phyloP scores from a whole-genome alignment of 2,329 filamentous ascomycete genomes.

The Neoascochyta sp. region DNA sequence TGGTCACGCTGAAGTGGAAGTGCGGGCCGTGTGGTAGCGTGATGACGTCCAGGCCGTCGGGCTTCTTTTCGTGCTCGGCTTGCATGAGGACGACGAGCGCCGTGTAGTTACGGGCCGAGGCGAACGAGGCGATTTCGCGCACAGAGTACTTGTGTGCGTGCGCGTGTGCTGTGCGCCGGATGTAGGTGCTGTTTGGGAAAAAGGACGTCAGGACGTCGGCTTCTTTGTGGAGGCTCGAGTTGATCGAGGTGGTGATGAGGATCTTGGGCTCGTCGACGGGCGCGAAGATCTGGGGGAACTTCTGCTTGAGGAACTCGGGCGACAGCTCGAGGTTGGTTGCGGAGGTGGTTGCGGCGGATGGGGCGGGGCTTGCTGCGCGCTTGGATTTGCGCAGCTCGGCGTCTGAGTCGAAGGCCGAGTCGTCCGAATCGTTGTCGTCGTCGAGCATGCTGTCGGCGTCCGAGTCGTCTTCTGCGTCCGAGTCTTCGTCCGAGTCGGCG shows the following conservation, averaged over 20 bases:
- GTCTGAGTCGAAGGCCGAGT: slow-evolving; percentile 44
- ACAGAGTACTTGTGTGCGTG: slow-evolving; percentile 89
- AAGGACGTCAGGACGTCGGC: slow-evolving; percentile 73
- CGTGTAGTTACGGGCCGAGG: slow-evolving; percentile 76
- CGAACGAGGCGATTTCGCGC: slow-evolving; percentile 84
- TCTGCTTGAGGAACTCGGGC: slow-evolving; percentile 57
- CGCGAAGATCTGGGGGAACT: slow-evolving; percentile 59
- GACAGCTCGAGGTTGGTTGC: slow-evolving; percentile 58
- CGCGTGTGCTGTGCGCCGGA: slow-evolving; percentile 77
- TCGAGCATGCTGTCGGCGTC: slow-evolving; percentile 70
- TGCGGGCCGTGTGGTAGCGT: slow-evolving; percentile 83
- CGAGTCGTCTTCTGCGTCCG: slow-evolving; percentile 17
- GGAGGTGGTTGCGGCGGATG: slow-evolving; percentile 44
- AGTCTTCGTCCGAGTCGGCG: slow-evolving; percentile 16
- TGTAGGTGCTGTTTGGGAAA: slow-evolving; percentile 78
- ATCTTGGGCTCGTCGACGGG: slow-evolving; percentile 68
- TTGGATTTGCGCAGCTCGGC: slow-evolving; percentile 40
- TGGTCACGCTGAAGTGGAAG: slow-evolving; percentile 86
- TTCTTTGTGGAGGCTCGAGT: slow-evolving; percentile 82
- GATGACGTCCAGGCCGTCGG: slow-evolving; percentile 76
- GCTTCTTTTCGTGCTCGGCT: slow-evolving; percentile 69
- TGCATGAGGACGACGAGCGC: slow-evolving; percentile 82
- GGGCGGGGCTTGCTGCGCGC: slow-evolving; percentile 53
- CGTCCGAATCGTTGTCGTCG: slow-evolving; percentile 45
- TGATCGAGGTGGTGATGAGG: slow-evolving; percentile 85